Evolutionary conservation across 495 filamentous ascomycete species (phyloP), one percentile per base, ranked within the genome.

Genomic region (Pyronema omphalodes): DNA sequence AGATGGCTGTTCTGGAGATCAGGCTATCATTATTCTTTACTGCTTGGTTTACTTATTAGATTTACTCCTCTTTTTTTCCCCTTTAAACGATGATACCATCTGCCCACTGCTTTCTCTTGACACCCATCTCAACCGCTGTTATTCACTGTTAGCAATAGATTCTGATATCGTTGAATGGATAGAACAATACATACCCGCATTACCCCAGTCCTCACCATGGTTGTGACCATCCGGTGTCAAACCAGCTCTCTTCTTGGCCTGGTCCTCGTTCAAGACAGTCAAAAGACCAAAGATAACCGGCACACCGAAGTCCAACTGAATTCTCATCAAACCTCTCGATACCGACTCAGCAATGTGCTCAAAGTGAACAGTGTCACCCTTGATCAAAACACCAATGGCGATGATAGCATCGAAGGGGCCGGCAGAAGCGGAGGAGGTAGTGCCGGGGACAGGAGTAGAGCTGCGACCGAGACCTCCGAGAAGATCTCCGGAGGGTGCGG

Each of bases 291-390:
- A 94, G 43, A 96, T 77, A 46, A 98, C 81, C 17, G 91, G 91
- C 33, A 89, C 75, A 12, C 84, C 85, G 11, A 78, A 76, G 66
- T 96, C 89, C 29, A 96, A 70, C 60, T 91, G 86, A 52, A 98
- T 80, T 51, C 84, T 81, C 91, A 98, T 98, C 58, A 98, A 72
- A 8, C 87, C 91, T 40, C 91, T 83, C 15, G 79, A 83, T 17
- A 89, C 86, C 37, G 84, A 80, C 56, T 93, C 88, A n/a, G 88
- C 74, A 55, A 95, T 95, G 67, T 95, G 94, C 68, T 98, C 88
- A 61, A 96, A 96, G 67, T 98, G 91, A 84, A 93, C 94, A 14
- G 91, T 98, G 65, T 93, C 84, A 59, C 91, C 91, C 71, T 98
- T 98, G 68, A 98, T 94, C 29, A 98, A 76, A 40, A 93, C 88